Conservation (phyloP, 2,329 filamentous ascomycete genomes). For the Leptographium procerum region DNA sequence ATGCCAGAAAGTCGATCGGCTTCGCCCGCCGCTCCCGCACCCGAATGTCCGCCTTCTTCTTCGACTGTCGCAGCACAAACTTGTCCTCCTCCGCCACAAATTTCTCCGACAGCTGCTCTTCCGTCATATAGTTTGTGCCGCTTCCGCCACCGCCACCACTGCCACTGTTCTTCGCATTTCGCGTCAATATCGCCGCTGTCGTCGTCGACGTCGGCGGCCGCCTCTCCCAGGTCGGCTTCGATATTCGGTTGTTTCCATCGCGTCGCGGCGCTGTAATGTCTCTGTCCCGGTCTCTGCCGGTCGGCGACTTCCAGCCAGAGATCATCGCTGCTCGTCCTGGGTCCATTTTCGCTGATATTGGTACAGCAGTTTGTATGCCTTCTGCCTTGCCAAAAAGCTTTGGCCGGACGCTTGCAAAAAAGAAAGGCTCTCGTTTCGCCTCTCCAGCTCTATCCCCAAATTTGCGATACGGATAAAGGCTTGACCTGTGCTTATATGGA, state of each 20-base stretch:
- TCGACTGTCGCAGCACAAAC: conserved; percentile 91
- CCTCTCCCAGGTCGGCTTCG: conserved; percentile 24
- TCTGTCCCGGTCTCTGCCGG: conserved; percentile 19
- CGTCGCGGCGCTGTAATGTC: conserved; percentile 44
- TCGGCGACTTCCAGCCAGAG: conserved; percentile 16
- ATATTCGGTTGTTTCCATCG: conserved; percentile 42
- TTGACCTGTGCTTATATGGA: no score
- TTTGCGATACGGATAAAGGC: no score
- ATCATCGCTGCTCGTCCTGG: conserved; percentile 45
- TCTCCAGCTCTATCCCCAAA: neutral
- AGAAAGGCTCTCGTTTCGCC: neutral
- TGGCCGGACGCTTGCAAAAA: neutral
- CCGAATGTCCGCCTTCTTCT: conserved; percentile 94
- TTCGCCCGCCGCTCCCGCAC: conserved; percentile 84
- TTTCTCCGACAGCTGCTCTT: conserved; percentile 65
- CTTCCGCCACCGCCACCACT: conserved; percentile 1
- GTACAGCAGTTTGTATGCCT: neutral
- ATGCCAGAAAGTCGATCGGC: conserved; percentile 86
- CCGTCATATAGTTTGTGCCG: conserved; percentile 35
- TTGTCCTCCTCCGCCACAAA: conserved; percentile 93
- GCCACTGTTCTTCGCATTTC: conserved; percentile 13
- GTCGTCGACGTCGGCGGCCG: conserved; percentile 18
- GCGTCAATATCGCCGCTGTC: conserved; percentile 11
- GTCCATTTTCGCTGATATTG: conserved; percentile 31
- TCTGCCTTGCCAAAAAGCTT: neutral